phyloP scores from a whole-genome alignment of 192 early-diverging fungal species.

The Coemansia asiatica region DNA sequence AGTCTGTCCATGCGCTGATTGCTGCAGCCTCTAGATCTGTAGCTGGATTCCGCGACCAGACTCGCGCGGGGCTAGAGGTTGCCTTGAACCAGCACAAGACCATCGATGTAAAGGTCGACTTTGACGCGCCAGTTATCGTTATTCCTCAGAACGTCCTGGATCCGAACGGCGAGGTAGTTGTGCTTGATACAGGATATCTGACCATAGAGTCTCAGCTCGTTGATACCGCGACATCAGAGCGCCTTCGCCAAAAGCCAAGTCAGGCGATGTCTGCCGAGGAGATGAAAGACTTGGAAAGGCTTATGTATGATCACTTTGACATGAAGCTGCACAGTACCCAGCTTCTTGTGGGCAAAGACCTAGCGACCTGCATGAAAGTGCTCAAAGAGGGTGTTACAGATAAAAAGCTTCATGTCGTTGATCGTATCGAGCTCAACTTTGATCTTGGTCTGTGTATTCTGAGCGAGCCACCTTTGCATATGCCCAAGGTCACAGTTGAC shows the following conservation, averaged over 20 bases:
- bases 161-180: constrained; percentile 66
- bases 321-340: constrained; percentile 79
- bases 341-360: constrained; percentile 75
- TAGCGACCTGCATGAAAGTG: constrained; percentile 70
- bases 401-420: constrained; percentile 75
- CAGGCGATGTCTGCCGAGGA: constrained; percentile 62
- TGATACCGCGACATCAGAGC: constrained; percentile 63
- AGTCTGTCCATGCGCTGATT: constrained; percentile 73
- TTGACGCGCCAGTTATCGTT: constrained; percentile 94
- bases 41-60: constrained; percentile 84
- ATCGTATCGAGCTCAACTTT: constrained; percentile 83
- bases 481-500: constrained; percentile 73
- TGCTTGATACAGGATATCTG: constrained; percentile 92
- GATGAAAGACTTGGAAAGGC: constrained; percentile 68
- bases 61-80: constrained; percentile 80
- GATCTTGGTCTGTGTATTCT: constrained; percentile 83
- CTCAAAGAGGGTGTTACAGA: constrained; percentile 56
- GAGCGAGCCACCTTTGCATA: constrained; percentile 66
- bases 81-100: constrained; percentile 88
- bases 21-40: constrained; percentile 81
- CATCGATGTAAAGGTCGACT: constrained; percentile 87
- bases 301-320: constrained; percentile 91
- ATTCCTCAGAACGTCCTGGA: constrained; percentile 71
- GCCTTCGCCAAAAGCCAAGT: constrained; percentile 68
- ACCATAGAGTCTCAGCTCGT: constrained; percentile 83